Percentiles rank a stretch among this genome's conserved stretches.
These are phyloP conservation scores for Medicago arabica DNA, from an alignment of 306 rosid species.

Conservation along the genomic window DNA sequence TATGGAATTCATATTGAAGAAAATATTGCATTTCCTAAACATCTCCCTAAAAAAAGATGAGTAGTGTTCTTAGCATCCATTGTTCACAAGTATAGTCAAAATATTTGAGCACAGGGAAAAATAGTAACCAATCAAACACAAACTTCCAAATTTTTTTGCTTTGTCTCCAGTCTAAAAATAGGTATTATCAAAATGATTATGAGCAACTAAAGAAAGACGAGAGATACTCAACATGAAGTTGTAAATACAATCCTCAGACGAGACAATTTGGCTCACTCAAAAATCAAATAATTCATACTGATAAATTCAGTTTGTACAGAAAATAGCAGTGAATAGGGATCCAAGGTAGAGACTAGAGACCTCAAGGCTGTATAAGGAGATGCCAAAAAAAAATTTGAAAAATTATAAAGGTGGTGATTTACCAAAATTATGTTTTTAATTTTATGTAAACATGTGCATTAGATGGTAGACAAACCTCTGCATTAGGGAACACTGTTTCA, in stretches of 20 bases:
- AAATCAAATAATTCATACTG: constrained; percentile 12
- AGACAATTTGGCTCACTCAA: constrained; percentile 27
- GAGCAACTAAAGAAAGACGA: constrained; percentile 17
- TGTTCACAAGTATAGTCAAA: neutral
- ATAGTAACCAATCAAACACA: constrained; percentile 18
- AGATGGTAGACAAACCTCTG: constrained; percentile 73
- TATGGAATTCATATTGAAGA: constrained; percentile 15
- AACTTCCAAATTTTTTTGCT: constrained; percentile 12
- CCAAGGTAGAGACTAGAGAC: neutral
- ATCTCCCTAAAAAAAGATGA: constrained; percentile 2
- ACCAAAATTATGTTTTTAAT: constrained; percentile 4
- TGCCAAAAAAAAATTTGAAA: neutral
- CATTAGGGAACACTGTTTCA: constrained; percentile 93
- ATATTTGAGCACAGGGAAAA: constrained; percentile 13
- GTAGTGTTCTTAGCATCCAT: constrained; percentile 2
- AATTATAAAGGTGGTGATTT: constrained; percentile 14
- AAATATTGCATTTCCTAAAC: constrained; percentile 4
- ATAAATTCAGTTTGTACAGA: constrained; percentile 20
- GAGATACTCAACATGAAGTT: neutral
- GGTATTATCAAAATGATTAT: constrained; percentile 16
- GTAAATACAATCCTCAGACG: constrained; percentile 2
- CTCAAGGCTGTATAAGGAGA: constrained; percentile 17
- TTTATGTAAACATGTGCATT: constrained; percentile 13
- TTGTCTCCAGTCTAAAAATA: neutral
- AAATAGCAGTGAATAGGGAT: constrained; percentile 21